phyloP scores from a whole-genome alignment of 805 yeast species.

The Metschnikowia rubicola region DNA sequence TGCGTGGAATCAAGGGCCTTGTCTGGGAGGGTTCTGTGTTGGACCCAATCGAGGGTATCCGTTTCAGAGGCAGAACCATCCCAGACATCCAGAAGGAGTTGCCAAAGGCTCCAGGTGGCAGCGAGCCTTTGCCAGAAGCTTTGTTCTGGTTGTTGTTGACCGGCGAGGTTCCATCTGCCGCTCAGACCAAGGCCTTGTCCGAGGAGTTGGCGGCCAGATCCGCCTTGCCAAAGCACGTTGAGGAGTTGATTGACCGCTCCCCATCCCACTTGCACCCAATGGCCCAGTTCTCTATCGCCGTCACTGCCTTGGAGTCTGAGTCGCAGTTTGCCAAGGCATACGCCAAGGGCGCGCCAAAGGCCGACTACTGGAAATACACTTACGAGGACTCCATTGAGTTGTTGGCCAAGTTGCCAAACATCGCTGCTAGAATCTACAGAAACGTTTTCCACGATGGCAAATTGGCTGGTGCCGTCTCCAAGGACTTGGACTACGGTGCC shows the following conservation, averaged over 20 bases:
- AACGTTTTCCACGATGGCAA: constrained; percentile 56
- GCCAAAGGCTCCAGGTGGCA: constrained; percentile 57
- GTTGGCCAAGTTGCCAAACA: constrained; percentile 69
- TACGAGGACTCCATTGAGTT: constrained; percentile 69
- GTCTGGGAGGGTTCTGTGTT: constrained; percentile 80
- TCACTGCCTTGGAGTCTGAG: constrained; percentile 68
- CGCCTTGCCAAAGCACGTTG: constrained; percentile 61
- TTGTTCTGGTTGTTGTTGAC: constrained; percentile 78
- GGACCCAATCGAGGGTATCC: constrained; percentile 73
- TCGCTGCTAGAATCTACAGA: constrained; percentile 73
- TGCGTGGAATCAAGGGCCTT: constrained; percentile 73
- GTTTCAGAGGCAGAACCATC: constrained; percentile 75
- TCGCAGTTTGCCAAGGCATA: constrained; percentile 71
- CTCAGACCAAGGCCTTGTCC: constrained; percentile 54
- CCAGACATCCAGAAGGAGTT: constrained; percentile 64
- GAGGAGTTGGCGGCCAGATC: constrained; percentile 64
- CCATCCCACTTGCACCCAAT: constrained; percentile 76
- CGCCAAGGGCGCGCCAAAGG: constrained; percentile 64
- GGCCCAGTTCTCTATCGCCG: constrained; percentile 78
- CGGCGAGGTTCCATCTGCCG: constrained; percentile 63
- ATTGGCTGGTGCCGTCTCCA: constrained; percentile 50
- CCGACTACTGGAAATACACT: constrained; percentile 71
- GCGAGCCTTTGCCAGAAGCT: constrained; percentile 70
- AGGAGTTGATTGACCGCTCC: constrained; percentile 55
- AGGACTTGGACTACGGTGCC: constrained; percentile 64